These are phyloP conservation scores for Alternaria gansuensis DNA, from an alignment of 2,329 filamentous ascomycete species.

Conservation along the genomic window DNA sequence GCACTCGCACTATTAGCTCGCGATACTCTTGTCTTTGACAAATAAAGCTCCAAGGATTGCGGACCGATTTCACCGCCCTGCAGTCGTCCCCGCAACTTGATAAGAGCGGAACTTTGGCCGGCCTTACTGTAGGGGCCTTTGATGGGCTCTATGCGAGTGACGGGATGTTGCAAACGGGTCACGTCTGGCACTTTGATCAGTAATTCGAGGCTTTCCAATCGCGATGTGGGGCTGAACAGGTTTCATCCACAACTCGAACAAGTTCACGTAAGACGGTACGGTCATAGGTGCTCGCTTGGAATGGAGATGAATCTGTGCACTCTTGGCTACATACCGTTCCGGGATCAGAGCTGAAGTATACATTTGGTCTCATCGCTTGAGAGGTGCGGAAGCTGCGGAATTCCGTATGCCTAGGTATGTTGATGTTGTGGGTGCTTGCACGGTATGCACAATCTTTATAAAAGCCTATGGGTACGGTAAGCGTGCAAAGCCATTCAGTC, in stretches of 20 bases:
- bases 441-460: neutral
- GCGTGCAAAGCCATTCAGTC: neutral
- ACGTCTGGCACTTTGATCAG: neutral
- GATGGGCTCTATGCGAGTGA: neutral
- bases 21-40: neutral
- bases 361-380: neutral
- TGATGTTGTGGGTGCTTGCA: neutral
- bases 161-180: slow-evolving; percentile 2
- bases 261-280: slow-evolving; percentile 1
- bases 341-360: neutral
- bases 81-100: slow-evolving; percentile 6
- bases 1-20: neutral
- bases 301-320: neutral
- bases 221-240: neutral
- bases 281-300: neutral
- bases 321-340: neutral
- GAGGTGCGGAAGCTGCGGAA: neutral
- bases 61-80: slow-evolving; percentile 7
- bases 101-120: neutral
- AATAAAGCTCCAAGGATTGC: neutral
- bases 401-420: neutral
- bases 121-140: neutral
- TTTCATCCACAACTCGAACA: neutral
- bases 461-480: neutral
- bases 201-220: neutral